These are phyloP conservation scores for Musa itinerans DNA, from an alignment of 176 grass and related monocot species.

Conservation along the genomic window DNA sequence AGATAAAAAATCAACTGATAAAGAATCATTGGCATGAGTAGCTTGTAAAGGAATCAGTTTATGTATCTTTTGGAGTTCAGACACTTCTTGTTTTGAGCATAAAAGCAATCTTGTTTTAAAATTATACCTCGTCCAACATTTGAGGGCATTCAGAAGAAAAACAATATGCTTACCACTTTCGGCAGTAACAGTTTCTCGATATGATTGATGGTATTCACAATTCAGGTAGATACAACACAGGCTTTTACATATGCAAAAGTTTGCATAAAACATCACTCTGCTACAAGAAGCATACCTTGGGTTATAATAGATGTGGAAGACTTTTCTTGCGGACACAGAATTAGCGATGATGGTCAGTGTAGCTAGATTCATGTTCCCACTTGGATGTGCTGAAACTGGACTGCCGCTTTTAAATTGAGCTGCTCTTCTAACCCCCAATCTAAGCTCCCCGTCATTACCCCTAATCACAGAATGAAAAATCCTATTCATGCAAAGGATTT, in stretches of 20 bases:
- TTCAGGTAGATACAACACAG: too few species aligned
- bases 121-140: not conserved
- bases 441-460: slow-evolving; percentile 77
- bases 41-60: not conserved
- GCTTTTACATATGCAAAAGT: too few species aligned
- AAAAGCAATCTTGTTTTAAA: not conserved
- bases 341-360: slow-evolving; percentile 33
- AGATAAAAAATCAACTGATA: not conserved
- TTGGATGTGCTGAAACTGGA: slow-evolving; percentile 25
- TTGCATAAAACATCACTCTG: not conserved
- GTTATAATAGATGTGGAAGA: slow-evolving; percentile 74
- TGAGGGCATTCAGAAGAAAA: not conserved
- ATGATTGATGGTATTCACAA: too few species aligned
- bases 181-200: too few species aligned
- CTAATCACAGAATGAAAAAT: slow-evolving; percentile 20
- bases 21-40: not conserved
- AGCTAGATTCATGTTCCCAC: slow-evolving; percentile 25
- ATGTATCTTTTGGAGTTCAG: not conserved
- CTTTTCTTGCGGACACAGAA: slow-evolving; percentile 46
- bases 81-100: not conserved
- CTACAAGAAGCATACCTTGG: slow-evolving; percentile 45
- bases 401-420: slow-evolving; percentile 51
- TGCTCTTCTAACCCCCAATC: slow-evolving; percentile 72
- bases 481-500: not conserved
- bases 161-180: too few species aligned